Base-by-base conservation (phyloP, 2,329 filamentous ascomycete species). In the Claviceps africana region DNA sequence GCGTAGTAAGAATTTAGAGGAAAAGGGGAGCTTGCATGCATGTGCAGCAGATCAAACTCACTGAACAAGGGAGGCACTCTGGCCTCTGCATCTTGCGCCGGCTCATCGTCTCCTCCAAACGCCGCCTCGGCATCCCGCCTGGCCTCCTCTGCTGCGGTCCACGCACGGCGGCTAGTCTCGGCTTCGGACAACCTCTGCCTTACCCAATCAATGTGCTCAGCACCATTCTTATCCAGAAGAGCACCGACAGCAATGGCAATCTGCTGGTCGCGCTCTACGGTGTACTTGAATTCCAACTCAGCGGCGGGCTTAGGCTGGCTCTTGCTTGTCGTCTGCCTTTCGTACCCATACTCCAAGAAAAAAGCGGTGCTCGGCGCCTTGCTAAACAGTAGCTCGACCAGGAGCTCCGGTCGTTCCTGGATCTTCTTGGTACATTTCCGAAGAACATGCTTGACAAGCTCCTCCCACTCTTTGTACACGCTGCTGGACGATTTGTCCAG, bases 371-470 rank as follows among this genome's bases (percentile, higher is more conserved):
- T 78, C 50, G 82, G 83, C 53, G 89, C 85, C 67, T 98, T 98
- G 66, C 87, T 95, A 67, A 98, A 98, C 15, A 98, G 74, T 76
- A 98, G 81, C 68, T 98, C 93, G 1, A 94, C 84, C 48, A 95
- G 77, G 42, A 96, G 73, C 56, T 91, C 87, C 0, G 89, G 89
- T 44, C 89, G 79, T 58, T 95, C 82, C 55, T 93, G 79, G 1
- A 97, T 76, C 68, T 93, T 95, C 62, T 86, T 89, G 51, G 88
- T 77, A 57, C 91, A 85, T 61, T 83, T 85, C 58, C 84, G 82
- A 57, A 96, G 78, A 40, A 97, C 77, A 61, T 96, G 90, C 65
- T 83, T 85, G 4, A 88, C 79, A 37, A 98, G 75, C 60, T 95
- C 88, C 62, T 95, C 85, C 88, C 91, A 97, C 60, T 98, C 93